phyloP scores from a whole-genome alignment of 2,329 filamentous ascomycete species.

The Diaporthe citriasiana region DNA sequence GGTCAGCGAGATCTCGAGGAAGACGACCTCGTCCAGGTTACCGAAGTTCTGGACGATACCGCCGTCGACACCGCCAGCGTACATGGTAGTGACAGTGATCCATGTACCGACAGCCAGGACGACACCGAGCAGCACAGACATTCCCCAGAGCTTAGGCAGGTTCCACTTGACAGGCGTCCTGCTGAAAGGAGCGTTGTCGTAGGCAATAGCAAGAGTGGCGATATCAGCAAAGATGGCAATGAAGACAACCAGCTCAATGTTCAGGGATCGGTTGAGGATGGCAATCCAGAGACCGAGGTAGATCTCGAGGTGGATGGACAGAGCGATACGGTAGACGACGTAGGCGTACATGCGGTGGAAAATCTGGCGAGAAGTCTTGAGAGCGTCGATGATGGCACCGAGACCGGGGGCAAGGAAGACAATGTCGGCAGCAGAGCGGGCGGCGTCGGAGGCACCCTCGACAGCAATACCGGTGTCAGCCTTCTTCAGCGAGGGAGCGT shows the following conservation, averaged over 20 bases:
- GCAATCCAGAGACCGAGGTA: constrained; percentile 94
- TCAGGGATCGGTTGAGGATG: constrained; percentile 85
- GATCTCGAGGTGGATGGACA: constrained; percentile 92
- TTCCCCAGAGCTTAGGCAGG: constrained; percentile 92
- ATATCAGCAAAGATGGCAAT: constrained; percentile 96
- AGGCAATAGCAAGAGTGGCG: constrained; percentile 91
- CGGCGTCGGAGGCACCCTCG: constrained; percentile 91
- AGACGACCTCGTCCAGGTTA: constrained; percentile 84
- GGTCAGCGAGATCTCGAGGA: constrained; percentile 90
- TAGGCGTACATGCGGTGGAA: constrained; percentile 98
- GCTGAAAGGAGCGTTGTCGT: constrained; percentile 92
- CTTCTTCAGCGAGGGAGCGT: constrained; percentile 92
- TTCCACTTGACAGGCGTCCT: constrained; percentile 95
- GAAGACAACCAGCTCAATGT: constrained; percentile 91
- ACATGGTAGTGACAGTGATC: constrained; percentile 91
- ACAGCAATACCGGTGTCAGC: constrained; percentile 97
- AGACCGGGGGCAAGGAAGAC: constrained; percentile 94
- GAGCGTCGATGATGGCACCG: constrained; percentile 90
- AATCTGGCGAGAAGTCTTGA: constrained; percentile 94
- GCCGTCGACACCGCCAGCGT: constrained; percentile 75
- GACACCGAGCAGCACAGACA: constrained; percentile 86
- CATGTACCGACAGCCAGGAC: constrained; percentile 87
- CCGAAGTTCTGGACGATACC: constrained; percentile 94
- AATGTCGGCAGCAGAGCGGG: constrained; percentile 91
- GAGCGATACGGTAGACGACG: constrained; percentile 93